Evolutionary conservation across 768 basidiomycete genomes (phyloP), one percentile per base, ranked within the genome.

Genomic region (Galerina marginata): DNA sequence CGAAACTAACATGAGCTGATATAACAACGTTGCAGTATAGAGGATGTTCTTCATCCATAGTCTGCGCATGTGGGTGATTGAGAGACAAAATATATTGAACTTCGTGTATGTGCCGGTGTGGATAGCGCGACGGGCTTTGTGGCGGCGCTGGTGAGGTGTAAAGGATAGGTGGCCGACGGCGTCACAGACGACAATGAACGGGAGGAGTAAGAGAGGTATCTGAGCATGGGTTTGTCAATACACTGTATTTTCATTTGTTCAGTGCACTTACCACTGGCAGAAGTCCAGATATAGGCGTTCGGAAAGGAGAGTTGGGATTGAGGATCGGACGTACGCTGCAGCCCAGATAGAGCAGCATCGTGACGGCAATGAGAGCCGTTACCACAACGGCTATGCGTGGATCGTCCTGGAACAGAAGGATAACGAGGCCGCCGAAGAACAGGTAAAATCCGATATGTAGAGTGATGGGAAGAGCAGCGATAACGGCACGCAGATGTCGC

Each of bases 371-470:
- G 33, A 64, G 54, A 14, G 46, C 42, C 11, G 62, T 60, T 36
- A 64, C 62, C 2, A 60, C 55, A 14, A 64, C 26, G 5, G 50
- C 62, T 37, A 64, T 64, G 20, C 62, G 54, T 12, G 49, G 54
- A 39, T 64, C 62, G 39, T 64, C 62, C 39, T 64, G 58, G 29
- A 62, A 57, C n/a, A 64, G 46, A 2, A 64, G 55, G 10, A 65
- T 58, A n/a, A 65, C 59, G 39, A 68, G 57, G 43, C 67, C 67
- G 29, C 54, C 57, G 16, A 65, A 59, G 61, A 68, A 68, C 6
- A 68, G 63, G 43, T 66, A 64, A 29, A 64, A 64, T 20, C 57
- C 65, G 7, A 68, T 25, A 29, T 68, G 67, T 11, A 68, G 55
- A 4, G 65, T 60, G 36, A 65, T 57, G 4, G 67, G 67, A 15